Conservation (phyloP, 768 basidiomycete genomes). For the Neoboletus magnificus region DNA sequence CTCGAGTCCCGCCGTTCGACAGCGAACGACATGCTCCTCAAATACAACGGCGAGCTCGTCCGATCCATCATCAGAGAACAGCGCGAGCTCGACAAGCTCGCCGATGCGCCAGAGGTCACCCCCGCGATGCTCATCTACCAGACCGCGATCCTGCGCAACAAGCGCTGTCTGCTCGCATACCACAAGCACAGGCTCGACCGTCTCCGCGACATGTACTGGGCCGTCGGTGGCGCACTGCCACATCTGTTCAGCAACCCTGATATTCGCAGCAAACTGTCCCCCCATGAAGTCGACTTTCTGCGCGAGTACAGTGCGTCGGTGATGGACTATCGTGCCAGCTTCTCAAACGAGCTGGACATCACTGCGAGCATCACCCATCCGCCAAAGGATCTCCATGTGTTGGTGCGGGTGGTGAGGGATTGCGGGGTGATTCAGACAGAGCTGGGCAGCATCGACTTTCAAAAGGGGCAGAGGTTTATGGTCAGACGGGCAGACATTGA, state of each 20-base stretch:
- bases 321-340: conserved; percentile 81
- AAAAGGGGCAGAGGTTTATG: conserved; percentile 86
- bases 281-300: conserved; percentile 82
- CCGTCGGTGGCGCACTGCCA: conserved; percentile 80
- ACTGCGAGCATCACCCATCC: conserved; percentile 78
- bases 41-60: conserved; percentile 89
- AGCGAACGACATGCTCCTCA: conserved; percentile 77
- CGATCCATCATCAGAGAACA: conserved; percentile 87
- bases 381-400: conserved; percentile 85
- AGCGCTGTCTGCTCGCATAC: conserved; percentile 93
- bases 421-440: conserved; percentile 93
- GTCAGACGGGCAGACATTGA: conserved; percentile 88
- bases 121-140: conserved; percentile 78
- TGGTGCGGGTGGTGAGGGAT: conserved; percentile 82
- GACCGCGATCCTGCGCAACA: conserved; percentile 87
- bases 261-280: conserved; percentile 69
- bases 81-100: conserved; percentile 72
- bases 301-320: conserved; percentile 76
- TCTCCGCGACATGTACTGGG: conserved; percentile 88
- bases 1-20: conserved; percentile 84
- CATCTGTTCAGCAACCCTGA: conserved; percentile 70
- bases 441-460: conserved; percentile 85
- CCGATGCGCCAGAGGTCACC: conserved; percentile 46
- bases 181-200: conserved; percentile 83
- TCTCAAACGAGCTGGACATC: conserved; percentile 84